These are phyloP conservation scores for Bonia amplexicaulis DNA, from an alignment of 176 grass and related monocot genomes.

Conservation along the genomic window DNA sequence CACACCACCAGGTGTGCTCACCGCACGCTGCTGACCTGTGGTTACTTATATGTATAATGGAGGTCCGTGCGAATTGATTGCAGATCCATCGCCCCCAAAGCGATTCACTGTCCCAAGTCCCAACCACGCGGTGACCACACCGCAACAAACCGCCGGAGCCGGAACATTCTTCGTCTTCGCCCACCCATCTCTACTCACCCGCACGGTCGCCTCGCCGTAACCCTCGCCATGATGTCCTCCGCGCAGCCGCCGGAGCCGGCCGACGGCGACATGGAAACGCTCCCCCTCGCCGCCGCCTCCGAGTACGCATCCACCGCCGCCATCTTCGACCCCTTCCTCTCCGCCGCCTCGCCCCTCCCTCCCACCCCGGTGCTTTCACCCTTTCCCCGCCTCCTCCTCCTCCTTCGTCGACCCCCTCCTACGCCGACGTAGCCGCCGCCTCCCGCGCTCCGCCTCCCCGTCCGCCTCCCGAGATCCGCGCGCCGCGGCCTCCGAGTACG, in stretches of 20 bases:
- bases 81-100: too few relatives aligned
- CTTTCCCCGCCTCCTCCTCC: conserved; percentile 50
- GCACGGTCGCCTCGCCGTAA: neutral
- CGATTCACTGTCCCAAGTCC: too few relatives aligned
- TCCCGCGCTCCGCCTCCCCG: conserved; percentile 38
- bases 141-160: neutral
- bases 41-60: too few relatives aligned
- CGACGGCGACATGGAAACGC: conserved; percentile 61
- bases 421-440: conserved; percentile 71
- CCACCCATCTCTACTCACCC: neutral
- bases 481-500: conserved; percentile 47
- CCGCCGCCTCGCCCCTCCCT: conserved; percentile 24
- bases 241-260: neutral
- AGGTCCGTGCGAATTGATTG: too few relatives aligned
- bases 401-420: conserved; percentile 93
- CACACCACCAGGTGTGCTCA: too few relatives aligned
- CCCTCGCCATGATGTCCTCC: conserved; percentile 20
- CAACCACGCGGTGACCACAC: conserved; percentile 20
- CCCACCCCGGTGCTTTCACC: conserved; percentile 18
- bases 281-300: conserved; percentile 53
- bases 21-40: too few relatives aligned
- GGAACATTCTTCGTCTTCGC: neutral
- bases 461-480: conserved; percentile 57
- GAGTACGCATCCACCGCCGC: conserved; percentile 37
- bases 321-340: conserved; percentile 40